phyloP scores from a whole-genome alignment of 2,329 filamentous ascomycete species.

The Hypocreales sp. region DNA sequence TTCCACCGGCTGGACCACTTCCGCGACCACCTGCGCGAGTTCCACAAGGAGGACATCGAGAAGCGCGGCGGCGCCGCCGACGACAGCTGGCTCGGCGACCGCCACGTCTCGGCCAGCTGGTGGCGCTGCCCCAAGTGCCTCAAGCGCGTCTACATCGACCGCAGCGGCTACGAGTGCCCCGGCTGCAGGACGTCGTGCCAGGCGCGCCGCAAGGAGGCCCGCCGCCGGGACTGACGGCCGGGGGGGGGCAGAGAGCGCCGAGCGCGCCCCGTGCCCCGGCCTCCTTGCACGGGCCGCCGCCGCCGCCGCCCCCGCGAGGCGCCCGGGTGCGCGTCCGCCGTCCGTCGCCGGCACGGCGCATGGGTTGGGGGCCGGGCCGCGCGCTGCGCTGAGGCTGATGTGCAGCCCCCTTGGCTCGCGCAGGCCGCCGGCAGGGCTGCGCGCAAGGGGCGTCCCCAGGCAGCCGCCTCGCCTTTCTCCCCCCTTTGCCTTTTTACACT shows the following conservation, averaged over 20 bases:
- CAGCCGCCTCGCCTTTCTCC: too few relatives aligned
- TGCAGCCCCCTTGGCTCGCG: too few relatives aligned
- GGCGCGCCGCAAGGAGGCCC: slow-evolving; percentile 21
- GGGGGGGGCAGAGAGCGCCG: neutral
- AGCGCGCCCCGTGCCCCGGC: too few relatives aligned
- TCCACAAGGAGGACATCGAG: slow-evolving; percentile 37
- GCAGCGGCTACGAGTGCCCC: slow-evolving; percentile 27
- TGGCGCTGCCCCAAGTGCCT: slow-evolving; percentile 42
- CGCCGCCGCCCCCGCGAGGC: too few relatives aligned
- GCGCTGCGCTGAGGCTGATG: too few relatives aligned
- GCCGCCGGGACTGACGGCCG: slow-evolving; percentile 8
- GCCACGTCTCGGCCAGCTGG: slow-evolving; percentile 25
- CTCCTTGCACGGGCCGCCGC: too few relatives aligned
- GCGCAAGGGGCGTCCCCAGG: too few relatives aligned
- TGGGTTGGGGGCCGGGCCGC: too few relatives aligned
- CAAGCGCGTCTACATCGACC: slow-evolving; percentile 23
- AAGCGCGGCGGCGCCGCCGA: slow-evolving; percentile 24
- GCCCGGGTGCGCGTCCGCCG: too few relatives aligned
- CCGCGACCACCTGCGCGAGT: slow-evolving; percentile 39
- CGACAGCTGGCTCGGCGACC: slow-evolving; percentile 22
- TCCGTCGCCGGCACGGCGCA: too few relatives aligned
- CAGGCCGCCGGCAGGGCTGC: too few relatives aligned
- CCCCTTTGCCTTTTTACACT: too few relatives aligned
- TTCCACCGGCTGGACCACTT: slow-evolving; percentile 41
- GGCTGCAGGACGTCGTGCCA: slow-evolving; percentile 31